Evolutionary conservation across 805 yeast genomes (phyloP).

Genomic region (Yarrowia porcina): DNA sequence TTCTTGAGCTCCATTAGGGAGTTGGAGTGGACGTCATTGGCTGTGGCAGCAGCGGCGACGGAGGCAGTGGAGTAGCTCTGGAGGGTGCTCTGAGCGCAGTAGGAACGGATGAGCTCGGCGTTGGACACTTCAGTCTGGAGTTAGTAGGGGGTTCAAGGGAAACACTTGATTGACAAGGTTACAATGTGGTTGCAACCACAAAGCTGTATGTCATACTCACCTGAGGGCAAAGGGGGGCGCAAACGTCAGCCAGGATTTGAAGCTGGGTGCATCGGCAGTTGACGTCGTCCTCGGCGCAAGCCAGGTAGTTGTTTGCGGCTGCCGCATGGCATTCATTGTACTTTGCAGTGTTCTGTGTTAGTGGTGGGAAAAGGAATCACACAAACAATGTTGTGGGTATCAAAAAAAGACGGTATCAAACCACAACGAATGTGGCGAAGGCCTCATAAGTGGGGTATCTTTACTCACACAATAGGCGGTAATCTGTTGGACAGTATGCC

Average conservation of each 20-base stretch:
- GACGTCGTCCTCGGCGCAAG: slow-evolving; percentile 13
- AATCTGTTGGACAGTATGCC: slow-evolving; percentile 12
- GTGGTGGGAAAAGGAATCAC: not conserved
- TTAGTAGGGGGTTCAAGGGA: not conserved
- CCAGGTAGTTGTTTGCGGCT: slow-evolving; percentile 11
- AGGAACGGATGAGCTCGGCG: slow-evolving; percentile 11
- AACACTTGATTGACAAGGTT: not conserved
- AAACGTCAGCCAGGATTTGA: not conserved
- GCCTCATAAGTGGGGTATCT: too few relatives aligned
- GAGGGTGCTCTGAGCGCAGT: slow-evolving; percentile 1
- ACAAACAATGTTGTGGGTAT: not conserved
- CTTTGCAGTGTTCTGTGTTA: slow-evolving; percentile 24
- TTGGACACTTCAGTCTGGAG: slow-evolving; percentile 17
- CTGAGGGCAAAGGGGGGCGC: slow-evolving; percentile 11
- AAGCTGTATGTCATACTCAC: not conserved
- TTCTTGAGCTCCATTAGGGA: slow-evolving; percentile 17
- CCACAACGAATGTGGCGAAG: too few relatives aligned
- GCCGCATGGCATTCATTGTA: slow-evolving; percentile 23
- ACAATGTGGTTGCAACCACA: not conserved
- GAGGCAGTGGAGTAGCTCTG: slow-evolving; percentile 2
- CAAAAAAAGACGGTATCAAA: not conserved
- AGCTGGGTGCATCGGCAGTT: slow-evolving; percentile 19
- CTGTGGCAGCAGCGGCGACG: not conserved
- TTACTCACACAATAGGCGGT: slow-evolving; percentile 15
- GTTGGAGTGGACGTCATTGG: slow-evolving; percentile 18